Base-by-base conservation (phyloP, 768 basidiomycete species). In the Tremella fuciformis region DNA sequence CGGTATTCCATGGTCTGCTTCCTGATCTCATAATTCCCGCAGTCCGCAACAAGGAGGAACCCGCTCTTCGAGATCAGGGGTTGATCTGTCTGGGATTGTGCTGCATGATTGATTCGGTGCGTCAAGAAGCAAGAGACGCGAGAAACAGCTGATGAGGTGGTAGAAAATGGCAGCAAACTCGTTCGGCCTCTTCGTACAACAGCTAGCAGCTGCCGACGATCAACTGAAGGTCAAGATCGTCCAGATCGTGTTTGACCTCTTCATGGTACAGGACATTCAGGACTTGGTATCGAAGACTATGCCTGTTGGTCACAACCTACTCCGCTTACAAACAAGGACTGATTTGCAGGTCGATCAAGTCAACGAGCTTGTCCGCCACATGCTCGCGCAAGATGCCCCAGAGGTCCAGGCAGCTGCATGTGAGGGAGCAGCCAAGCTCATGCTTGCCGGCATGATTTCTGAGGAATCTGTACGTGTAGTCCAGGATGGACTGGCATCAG, bases 1-100 rank as follows among this genome's bases (percentile, higher is more conserved):
- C 86, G 7, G 85, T 84, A 3, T 76, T 88, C 58, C 84, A 85
- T 59, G 87, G 88, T 24, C 76, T 82, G 19, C 71, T 84, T 75
- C 80, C 88, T 9, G 91, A 97, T 66, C 80, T 99, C 16, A 90
- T 97, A 69, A 84, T 96, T 29, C 94, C 94, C 1, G 85, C 89
- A 3, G 89, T 97, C 44, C 86, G 87, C 70, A 84, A 89, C 53
- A 93, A 93, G 77, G 71, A 76, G 13, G 91, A 94, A 65, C 81
- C 88, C 4, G 80, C 82, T 0, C 81, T 93, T 67, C 82, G 89
- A 40, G 88, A 91, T 75, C 86, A 87, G 73, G 90, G 90, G 0
- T 80, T 92, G 11, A 79, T 88, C 56, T 84, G 85, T 59, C 80
- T 96, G 0, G 91, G 90, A 1, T 79, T 93, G 13, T 91, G 89